phyloP scores from a whole-genome alignment of 2,329 filamentous ascomycete genomes.

The Aspergillus novofumigatus region DNA sequence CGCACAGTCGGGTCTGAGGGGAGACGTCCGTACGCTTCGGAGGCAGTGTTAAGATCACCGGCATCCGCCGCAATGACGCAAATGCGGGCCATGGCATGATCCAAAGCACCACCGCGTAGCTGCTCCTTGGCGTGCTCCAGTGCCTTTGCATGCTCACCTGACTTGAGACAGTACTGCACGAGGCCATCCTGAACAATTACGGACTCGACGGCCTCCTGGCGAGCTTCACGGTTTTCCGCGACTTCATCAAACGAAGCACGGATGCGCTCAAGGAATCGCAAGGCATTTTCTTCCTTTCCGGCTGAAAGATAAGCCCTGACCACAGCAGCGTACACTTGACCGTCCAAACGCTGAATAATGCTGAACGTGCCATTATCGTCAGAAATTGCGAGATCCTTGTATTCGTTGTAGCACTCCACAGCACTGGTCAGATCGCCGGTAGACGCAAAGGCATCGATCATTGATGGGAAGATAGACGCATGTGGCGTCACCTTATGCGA shows the following conservation, averaged over 20 bases:
- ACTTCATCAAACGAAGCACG: constrained; percentile 52
- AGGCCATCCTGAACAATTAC: constrained; percentile 70
- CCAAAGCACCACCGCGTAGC: constrained; percentile 56
- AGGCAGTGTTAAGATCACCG: constrained; percentile 65
- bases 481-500: constrained; percentile 67
- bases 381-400: constrained; percentile 80
- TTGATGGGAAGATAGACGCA: constrained; percentile 78
- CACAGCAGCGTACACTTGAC: constrained; percentile 83
- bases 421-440: constrained; percentile 79
- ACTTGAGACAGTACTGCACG: constrained; percentile 70
- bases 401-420: constrained; percentile 93
- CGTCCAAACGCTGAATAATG: constrained; percentile 69
- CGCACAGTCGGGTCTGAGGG: constrained; percentile 49
- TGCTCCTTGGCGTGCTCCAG: constrained; percentile 63
- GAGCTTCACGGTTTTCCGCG: constrained; percentile 50
- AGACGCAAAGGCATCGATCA: constrained; percentile 90
- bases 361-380: constrained; percentile 70
- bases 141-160: constrained; percentile 67
- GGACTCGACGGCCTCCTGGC: constrained; percentile 63
- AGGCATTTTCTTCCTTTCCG: constrained; percentile 73
- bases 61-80: constrained; percentile 76
- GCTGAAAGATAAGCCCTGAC: constrained; percentile 84
- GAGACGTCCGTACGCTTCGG: constrained; percentile 61
- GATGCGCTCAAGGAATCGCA: constrained; percentile 81
- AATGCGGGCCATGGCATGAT: constrained; percentile 66